Evolutionary conservation across 495 filamentous ascomycete genomes (phyloP).

Genomic region (Podospora pseudopauciseta): DNA sequence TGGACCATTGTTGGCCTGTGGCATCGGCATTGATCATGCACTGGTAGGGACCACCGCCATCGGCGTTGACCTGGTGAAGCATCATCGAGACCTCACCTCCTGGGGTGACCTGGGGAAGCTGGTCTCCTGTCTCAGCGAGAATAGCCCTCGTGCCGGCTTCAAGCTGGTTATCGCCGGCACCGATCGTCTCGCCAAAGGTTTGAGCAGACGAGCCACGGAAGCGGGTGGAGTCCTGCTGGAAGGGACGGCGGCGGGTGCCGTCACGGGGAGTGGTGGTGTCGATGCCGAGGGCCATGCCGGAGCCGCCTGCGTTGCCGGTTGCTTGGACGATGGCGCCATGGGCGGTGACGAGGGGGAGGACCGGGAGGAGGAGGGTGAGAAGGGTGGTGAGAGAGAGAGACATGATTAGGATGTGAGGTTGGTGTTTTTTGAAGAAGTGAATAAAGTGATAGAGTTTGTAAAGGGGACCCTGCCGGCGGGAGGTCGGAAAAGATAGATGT

Average conservation of each 20-base stretch:
- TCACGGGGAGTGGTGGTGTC: slow-evolving; percentile 50
- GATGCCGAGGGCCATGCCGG: slow-evolving; percentile 46
- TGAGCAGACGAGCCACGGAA: slow-evolving; percentile 44
- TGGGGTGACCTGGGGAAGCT: slow-evolving; percentile 46
- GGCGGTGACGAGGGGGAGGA: slow-evolving; percentile 39
- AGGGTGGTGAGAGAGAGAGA: slow-evolving; percentile 30
- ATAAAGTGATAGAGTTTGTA: background rate
- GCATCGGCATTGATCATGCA: slow-evolving; percentile 51
- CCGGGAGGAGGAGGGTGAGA: slow-evolving; percentile 32
- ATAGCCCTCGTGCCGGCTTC: slow-evolving; percentile 47
- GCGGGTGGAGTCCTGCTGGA: slow-evolving; percentile 53
- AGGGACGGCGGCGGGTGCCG: slow-evolving; percentile 48
- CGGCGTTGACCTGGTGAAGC: slow-evolving; percentile 50
- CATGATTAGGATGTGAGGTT: slow-evolving; percentile 25
- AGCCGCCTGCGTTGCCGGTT: slow-evolving; percentile 47
- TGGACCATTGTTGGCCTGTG: slow-evolving; percentile 42
- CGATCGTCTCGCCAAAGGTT: slow-evolving; percentile 44
- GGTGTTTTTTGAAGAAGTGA: slow-evolving; percentile 10
- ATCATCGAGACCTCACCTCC: slow-evolving; percentile 52
- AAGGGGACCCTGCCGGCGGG: slow-evolving; percentile 9
- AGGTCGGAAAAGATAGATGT: slow-evolving; percentile 7
- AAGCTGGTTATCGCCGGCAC: slow-evolving; percentile 44
- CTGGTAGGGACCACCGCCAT: slow-evolving; percentile 45
- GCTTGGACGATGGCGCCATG: slow-evolving; percentile 50
- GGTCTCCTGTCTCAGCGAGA: slow-evolving; percentile 42